phyloP scores from a whole-genome alignment of 2,329 filamentous ascomycete genomes.

The Paraphaeosphaeria sporulosa region DNA sequence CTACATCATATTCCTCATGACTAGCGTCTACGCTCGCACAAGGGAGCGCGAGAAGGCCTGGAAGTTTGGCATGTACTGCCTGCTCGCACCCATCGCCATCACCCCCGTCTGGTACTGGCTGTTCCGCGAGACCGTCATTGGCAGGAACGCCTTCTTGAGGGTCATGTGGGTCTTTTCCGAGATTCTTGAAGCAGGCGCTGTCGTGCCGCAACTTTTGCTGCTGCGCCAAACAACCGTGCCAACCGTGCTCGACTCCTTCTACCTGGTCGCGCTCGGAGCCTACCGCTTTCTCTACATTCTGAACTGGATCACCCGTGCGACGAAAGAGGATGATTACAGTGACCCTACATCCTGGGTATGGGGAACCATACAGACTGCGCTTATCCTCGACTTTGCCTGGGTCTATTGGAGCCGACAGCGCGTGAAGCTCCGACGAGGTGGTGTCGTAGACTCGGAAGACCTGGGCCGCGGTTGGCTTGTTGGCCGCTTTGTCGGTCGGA shows the following conservation, averaged over 20 bases:
- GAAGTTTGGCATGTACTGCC: slow-evolving; percentile 79
- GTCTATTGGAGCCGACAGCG: slow-evolving; percentile 94
- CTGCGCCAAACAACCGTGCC: slow-evolving; percentile 94
- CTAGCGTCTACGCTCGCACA: slow-evolving; percentile 84
- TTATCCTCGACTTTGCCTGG: slow-evolving; percentile 96
- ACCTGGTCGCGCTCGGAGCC: slow-evolving; percentile 84
- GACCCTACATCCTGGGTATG: slow-evolving; percentile 83
- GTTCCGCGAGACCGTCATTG: slow-evolving; percentile 62
- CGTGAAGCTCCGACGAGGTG: slow-evolving; percentile 89
- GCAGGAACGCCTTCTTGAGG: slow-evolving; percentile 45
- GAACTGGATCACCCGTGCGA: slow-evolving; percentile 83
- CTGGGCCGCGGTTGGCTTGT: slow-evolving; percentile 85
- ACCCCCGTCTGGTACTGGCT: slow-evolving; percentile 78
- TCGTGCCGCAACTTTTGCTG: slow-evolving; percentile 89
- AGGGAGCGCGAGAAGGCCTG: slow-evolving; percentile 90
- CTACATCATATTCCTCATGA: slow-evolving; percentile 89
- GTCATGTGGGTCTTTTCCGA: slow-evolving; percentile 87
- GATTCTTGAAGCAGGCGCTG: slow-evolving; percentile 88
- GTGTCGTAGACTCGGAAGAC: slow-evolving; percentile 89
- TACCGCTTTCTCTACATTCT: slow-evolving; percentile 90
- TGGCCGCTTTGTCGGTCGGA: slow-evolving; percentile 74
- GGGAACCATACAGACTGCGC: slow-evolving; percentile 84
- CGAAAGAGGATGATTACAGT: slow-evolving; percentile 63
- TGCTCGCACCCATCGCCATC: slow-evolving; percentile 69
- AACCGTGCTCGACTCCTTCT: slow-evolving; percentile 96